These are phyloP conservation scores for Boechera retrofracta DNA, from an alignment of 345 rosid genomes.

Conservation along the genomic window DNA sequence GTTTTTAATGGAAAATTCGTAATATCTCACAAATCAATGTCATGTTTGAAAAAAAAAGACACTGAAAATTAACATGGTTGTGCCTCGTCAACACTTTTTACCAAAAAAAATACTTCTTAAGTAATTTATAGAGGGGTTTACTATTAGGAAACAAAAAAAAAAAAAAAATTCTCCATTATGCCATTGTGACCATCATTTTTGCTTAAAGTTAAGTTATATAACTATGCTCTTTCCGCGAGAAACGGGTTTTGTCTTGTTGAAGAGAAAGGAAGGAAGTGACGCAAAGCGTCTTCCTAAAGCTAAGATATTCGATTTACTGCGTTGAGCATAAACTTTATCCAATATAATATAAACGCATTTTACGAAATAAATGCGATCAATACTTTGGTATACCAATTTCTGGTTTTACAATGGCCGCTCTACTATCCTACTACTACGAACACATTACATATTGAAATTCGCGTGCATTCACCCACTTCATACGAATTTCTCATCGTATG, in stretches of 20 bases:
- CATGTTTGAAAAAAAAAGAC: not conserved
- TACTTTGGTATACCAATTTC: not conserved
- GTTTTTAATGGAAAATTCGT: not conserved
- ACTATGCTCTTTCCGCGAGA: conserved; percentile 47
- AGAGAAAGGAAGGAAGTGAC: conserved; percentile 45
- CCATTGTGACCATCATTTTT: conserved; percentile 41
- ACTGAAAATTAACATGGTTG: not conserved
- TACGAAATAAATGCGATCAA: not conserved
- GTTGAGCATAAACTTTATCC: conserved; percentile 30
- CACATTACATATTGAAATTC: not conserved
- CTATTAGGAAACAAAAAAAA: conserved; percentile 27
- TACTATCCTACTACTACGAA: not conserved
- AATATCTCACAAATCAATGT: not conserved
- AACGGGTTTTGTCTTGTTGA: conserved; percentile 45
- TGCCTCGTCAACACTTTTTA: not conserved
- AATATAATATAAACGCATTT: conserved; percentile 9
- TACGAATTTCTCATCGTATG: conserved; percentile 11
- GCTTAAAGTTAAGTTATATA: conserved; percentile 45
- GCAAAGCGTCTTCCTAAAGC: conserved; percentile 48
- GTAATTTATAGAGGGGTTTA: not conserved
- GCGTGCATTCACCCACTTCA: conserved; percentile 25
- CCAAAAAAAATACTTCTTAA: not conserved
- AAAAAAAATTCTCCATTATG: conserved; percentile 18
- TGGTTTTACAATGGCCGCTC: not conserved
- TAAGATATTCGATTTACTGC: conserved; percentile 35